Base-by-base conservation (phyloP, 176 grass and related monocot species). In the Raddia guianensis region DNA sequence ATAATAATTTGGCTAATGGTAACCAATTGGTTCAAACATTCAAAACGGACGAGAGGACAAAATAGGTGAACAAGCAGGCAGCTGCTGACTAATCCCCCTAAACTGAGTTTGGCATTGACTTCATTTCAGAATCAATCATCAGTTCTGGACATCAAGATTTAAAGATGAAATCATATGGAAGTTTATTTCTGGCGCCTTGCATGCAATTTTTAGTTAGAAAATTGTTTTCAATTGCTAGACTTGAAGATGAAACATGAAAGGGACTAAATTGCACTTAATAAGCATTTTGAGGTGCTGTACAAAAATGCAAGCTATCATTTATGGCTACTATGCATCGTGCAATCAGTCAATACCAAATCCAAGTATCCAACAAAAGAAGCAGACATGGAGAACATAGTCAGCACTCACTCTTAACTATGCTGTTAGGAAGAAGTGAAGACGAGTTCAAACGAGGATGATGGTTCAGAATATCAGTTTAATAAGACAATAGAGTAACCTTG, bases 281-380 rank as follows among this genome's bases (percentile, higher is more conserved):
- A 69, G 14, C 27, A 64, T 32, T 54, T 58, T 78, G 12, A 79
- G n/a, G 32, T 27, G 10, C 6, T 49, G 27, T 60, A 78, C 13
- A 78, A 83, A 60, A 83, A 68, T 58, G 13, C 9, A 88, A 83
- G 50, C 44, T 18, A 76, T 15, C 49, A 58, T 54, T 45, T 18
- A 44, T 44, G 8, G 43, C 33, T 83, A 40, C 57, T 49, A 32
- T 49, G 42, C 32, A 68, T 16, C 15, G 33, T 81, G 53, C 47
- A 73, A 54, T 68, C 68, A 21, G 72, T 55, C 56, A 78, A 60
- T 7, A 84, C 45, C 5, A 51, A 46, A 73, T 65, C 61, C n/a
- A 46, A 81, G 50, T 35, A 73, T 65, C 61, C n/a, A 46, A 81
- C 35, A 76, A 33, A 48, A 81, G 9, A 49, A 13, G 72, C 54